Conservation (phyloP, 2,329 filamentous ascomycete species). For the Stagonosporopsis cucurbitacearum region DNA sequence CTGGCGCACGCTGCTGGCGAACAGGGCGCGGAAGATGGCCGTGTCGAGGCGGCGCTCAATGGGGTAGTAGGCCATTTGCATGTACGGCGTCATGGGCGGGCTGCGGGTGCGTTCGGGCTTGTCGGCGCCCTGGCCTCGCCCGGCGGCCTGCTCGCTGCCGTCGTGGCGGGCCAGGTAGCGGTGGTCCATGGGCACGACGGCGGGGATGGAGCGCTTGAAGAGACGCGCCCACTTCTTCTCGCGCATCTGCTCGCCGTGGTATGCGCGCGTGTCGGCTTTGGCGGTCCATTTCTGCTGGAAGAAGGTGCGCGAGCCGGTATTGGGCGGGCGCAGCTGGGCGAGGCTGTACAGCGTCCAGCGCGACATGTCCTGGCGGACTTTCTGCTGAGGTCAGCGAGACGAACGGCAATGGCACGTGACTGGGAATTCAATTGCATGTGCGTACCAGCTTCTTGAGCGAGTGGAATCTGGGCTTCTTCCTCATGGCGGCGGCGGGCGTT, state of each 20-base stretch:
- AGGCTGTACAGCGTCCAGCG: constrained; percentile 97
- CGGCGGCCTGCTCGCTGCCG: constrained; percentile 81
- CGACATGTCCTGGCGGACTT: constrained; percentile 95
- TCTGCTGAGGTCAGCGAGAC: constrained; percentile 62
- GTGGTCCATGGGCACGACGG: constrained; percentile 85
- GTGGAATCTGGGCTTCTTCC: constrained; percentile 66
- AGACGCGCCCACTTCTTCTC: constrained; percentile 95
- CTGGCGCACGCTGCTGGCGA: constrained; percentile 91
- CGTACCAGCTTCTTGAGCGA: constrained; percentile 69
- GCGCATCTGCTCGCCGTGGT: constrained; percentile 93
- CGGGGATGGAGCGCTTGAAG: constrained; percentile 81
- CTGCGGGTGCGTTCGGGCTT: constrained; percentile 20
- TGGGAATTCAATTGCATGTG: too few relatives aligned
- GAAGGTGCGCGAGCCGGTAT: constrained; percentile 64
- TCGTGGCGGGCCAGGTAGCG: constrained; percentile 79
- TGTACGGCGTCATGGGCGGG: constrained; percentile 75
- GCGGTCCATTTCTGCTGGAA: constrained; percentile 99
- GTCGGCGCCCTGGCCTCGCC: constrained; percentile 74
- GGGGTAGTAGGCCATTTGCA: constrained; percentile 94
- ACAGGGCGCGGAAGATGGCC: constrained; percentile 91
- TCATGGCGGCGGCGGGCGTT: constrained; percentile 45
- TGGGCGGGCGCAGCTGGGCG: constrained; percentile 59
- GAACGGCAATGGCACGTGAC: background rate
- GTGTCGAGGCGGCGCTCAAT: constrained; percentile 90
- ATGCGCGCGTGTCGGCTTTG: constrained; percentile 81